Evolutionary conservation across 2,329 filamentous ascomycete species (phyloP), one percentile per base, ranked within the genome.

Genomic region (Phialophora chinensis): DNA sequence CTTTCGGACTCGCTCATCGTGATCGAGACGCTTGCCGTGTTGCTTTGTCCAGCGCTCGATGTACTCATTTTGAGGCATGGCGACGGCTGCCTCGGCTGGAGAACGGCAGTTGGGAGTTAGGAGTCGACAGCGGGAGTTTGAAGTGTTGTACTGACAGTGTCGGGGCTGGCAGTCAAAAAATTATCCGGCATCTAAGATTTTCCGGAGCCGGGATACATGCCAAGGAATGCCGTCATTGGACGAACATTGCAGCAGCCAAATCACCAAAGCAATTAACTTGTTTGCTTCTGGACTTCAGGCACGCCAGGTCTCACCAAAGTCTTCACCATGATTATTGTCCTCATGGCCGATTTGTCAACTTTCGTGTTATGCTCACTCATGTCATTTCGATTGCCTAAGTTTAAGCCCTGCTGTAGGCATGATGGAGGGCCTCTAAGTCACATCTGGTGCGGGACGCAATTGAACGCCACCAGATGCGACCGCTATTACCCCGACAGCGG

Each of bases 1-100:
- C 86, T 99, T 99, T 75, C 95, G 91, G 66, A 84, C 83, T 72
- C 93, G 90, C 83, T 99, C 95, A 76, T 97, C 93, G 79, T 94
- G 87, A 78, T 96, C 92, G 72, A 91, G 86, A 67, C 88, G 80
- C 76, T 84, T 82, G 69, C 84, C 84, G 73, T 86, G 84, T 71
- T 84, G 85, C 79, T 91, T 91, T 74, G 86, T 84, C 84, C 88
- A 93, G 80, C 91, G 86, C 80, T 95, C 92, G 82, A 73, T 73
- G 47, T 73, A 73, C 56, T 73, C 72, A 62, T 73, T 73, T 59
- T 73, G 71, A 69, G 71, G 71, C 71, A 73, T 73, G 27, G 44
- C 14, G 29, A 55, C 17, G 53, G 10, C 27, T 55, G 10, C 2
- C 6, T 35, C 4, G 53, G 14, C 14, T 35, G 29, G 29, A 14